A percentile compares a stretch with the other conserved stretches of the same genome.
Conservation (phyloP, 768 basidiomycete species). For the Termitomyces sp. region DNA sequence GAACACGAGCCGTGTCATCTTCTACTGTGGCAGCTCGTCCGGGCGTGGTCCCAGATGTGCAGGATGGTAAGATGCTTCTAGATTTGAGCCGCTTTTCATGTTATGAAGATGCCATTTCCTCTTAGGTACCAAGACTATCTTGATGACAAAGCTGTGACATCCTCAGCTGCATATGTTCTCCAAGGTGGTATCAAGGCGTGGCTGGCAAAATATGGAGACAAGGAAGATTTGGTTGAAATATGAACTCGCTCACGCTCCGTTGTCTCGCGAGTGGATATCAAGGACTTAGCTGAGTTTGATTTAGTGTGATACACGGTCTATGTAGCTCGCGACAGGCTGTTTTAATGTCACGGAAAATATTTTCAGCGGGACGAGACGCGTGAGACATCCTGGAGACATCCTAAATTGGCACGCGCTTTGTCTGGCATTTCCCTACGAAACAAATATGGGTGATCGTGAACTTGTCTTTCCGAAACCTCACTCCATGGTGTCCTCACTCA, state of each 20-base stretch:
- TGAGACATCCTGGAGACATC: neutral
- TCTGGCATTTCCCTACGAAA: neutral
- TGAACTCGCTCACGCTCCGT: neutral
- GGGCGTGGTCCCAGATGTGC: slow-evolving; percentile 54
- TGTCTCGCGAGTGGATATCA: neutral
- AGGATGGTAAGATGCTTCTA: slow-evolving; percentile 39
- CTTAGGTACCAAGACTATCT: slow-evolving; percentile 50
- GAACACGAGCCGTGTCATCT: slow-evolving; percentile 40
- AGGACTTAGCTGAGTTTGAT: too few species aligned
- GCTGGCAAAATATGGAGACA: slow-evolving; percentile 29
- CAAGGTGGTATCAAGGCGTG: slow-evolving; percentile 42
- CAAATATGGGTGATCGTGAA: neutral
- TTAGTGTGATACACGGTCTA: too few species aligned
- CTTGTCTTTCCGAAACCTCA: too few species aligned
- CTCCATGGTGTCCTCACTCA: neutral
- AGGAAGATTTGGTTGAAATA: slow-evolving; percentile 26
- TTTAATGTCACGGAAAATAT: neutral
- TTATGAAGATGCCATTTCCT: neutral
- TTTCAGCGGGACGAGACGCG: too few species aligned
- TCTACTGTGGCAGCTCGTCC: slow-evolving; percentile 50
- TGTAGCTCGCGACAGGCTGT: too few species aligned
- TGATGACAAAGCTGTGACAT: slow-evolving; percentile 21
- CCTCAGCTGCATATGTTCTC: slow-evolving; percentile 38
- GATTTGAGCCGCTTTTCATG: neutral
- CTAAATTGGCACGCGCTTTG: neutral